A percentile compares a stretch with the other conserved stretches of the same genome.
These are phyloP conservation scores for Sphenostylis stenocarpa DNA, from an alignment of 306 rosid species.

Conservation along the genomic window DNA sequence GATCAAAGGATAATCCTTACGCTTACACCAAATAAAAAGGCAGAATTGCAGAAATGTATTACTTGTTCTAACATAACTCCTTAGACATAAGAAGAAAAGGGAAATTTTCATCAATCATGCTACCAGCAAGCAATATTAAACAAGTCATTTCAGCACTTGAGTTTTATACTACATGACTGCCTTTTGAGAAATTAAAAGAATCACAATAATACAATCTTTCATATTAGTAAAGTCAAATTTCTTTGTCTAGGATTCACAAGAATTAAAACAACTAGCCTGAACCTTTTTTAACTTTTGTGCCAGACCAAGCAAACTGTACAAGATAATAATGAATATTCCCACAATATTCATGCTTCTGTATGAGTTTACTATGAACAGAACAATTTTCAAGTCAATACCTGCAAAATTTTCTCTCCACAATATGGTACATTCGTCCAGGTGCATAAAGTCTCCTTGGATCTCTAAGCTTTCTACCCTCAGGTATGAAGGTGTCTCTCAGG, in stretches of 20 bases:
- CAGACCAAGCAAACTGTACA: not conserved
- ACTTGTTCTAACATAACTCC: not conserved
- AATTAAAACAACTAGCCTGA: not conserved
- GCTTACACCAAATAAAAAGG: not conserved
- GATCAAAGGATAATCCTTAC: not conserved
- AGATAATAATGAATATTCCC: not conserved
- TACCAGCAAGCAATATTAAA: not conserved
- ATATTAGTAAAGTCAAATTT: not conserved
- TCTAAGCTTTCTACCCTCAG: constrained; percentile 80
- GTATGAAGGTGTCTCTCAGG: constrained; percentile 93
- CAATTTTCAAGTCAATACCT: constrained; percentile 50
- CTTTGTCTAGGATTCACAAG: not conserved
- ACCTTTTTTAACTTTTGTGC: not conserved
- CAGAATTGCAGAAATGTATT: not conserved
- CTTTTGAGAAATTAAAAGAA: not conserved
- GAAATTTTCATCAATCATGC: not conserved
- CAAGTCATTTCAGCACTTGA: not conserved
- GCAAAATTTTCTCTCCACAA: constrained; percentile 91
- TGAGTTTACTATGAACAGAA: not conserved
- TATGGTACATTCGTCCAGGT: constrained; percentile 91
- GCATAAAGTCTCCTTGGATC: constrained; percentile 95
- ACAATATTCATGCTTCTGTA: not conserved
- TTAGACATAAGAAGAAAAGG: not conserved
- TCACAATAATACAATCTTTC: not conserved
- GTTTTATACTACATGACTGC: too few relatives aligned